Conservation (phyloP, 495 filamentous ascomycete genomes). For the Corynascus novoguineensis region DNA sequence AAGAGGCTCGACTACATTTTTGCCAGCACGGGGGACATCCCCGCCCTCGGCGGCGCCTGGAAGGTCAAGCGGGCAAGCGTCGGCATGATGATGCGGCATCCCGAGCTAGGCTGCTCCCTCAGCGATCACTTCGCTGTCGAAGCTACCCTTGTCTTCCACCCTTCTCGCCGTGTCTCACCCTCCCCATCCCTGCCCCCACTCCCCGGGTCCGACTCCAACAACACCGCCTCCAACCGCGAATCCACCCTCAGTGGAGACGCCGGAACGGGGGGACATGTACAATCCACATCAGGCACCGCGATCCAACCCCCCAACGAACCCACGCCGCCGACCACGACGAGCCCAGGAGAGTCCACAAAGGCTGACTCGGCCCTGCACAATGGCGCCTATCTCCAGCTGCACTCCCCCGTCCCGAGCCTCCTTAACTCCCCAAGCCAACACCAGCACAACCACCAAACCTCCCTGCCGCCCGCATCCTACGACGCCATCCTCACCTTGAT, state of each 20-base stretch:
- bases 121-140: constrained; percentile 92
- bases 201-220: background rate
- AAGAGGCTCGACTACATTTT: constrained; percentile 97
- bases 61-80: constrained; percentile 61
- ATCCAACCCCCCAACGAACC: constrained; percentile 68
- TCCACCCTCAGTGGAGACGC: too few species aligned
- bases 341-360: background rate
- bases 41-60: constrained; percentile 48
- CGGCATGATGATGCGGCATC: constrained; percentile 79
- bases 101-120: constrained; percentile 71
- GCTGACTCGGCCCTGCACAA: constrained; percentile 23
- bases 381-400: constrained; percentile 35
- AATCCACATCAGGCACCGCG: constrained; percentile 39
- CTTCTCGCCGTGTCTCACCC: constrained; percentile 9
- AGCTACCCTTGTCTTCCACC: constrained; percentile 51
- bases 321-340: constrained; percentile 46
- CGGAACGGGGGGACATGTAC: too few species aligned
- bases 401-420: constrained; percentile 24
- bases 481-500: constrained; percentile 67
- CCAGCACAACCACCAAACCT: constrained; percentile 11
- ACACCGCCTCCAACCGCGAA: constrained; percentile 16
- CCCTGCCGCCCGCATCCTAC: constrained; percentile 48
- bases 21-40: constrained; percentile 30
- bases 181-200: background rate
- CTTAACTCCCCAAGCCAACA: constrained; percentile 12